A percentile compares a stretch with the other conserved stretches of the same genome.
Conservation (phyloP, 1,284 basidiomycete genomes). For the Boletellus deceptivus region DNA sequence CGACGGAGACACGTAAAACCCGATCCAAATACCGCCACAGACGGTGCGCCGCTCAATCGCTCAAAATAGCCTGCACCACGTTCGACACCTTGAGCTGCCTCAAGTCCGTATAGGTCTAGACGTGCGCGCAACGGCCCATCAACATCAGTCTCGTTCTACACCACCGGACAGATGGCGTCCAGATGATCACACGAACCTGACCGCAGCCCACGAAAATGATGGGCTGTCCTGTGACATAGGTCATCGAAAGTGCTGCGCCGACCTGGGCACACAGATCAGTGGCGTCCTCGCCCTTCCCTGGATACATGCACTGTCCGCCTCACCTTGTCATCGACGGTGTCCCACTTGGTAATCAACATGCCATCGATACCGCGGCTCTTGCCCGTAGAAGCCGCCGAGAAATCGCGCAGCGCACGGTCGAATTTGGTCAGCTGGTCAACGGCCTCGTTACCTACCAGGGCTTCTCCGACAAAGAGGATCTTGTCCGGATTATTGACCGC, state of each 20-base stretch:
- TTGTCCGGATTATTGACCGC: slow-evolving; percentile 92
- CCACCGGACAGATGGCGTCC: neutral
- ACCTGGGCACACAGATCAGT: slow-evolving; percentile 52
- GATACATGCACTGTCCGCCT: slow-evolving; percentile 4
- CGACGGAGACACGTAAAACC: too few relatives aligned
- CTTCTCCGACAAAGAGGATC: slow-evolving; percentile 95
- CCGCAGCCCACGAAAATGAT: slow-evolving; percentile 97
- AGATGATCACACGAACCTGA: slow-evolving; percentile 57
- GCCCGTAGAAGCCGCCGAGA: slow-evolving; percentile 67
- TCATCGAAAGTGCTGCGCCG: slow-evolving; percentile 95
- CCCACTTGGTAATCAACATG: slow-evolving; percentile 96
- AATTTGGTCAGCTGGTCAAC: slow-evolving; percentile 95
- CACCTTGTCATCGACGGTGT: slow-evolving; percentile 93
- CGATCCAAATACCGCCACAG: too few relatives aligned
- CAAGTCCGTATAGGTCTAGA: slow-evolving; percentile 90
- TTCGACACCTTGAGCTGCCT: slow-evolving; percentile 87
- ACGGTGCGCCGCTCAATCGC: slow-evolving; percentile 30
- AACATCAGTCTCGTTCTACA: slow-evolving; percentile 5
- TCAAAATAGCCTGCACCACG: slow-evolving; percentile 88
- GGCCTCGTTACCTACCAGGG: slow-evolving; percentile 94
- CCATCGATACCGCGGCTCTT: slow-evolving; percentile 91
- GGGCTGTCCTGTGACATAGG: slow-evolving; percentile 94
- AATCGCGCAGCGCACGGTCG: slow-evolving; percentile 87
- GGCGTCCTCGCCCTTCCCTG: neutral
- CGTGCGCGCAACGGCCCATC: neutral